Conservation (phyloP, 2,329 filamentous ascomycete genomes). For the Colletotrichum tamarilloi region DNA sequence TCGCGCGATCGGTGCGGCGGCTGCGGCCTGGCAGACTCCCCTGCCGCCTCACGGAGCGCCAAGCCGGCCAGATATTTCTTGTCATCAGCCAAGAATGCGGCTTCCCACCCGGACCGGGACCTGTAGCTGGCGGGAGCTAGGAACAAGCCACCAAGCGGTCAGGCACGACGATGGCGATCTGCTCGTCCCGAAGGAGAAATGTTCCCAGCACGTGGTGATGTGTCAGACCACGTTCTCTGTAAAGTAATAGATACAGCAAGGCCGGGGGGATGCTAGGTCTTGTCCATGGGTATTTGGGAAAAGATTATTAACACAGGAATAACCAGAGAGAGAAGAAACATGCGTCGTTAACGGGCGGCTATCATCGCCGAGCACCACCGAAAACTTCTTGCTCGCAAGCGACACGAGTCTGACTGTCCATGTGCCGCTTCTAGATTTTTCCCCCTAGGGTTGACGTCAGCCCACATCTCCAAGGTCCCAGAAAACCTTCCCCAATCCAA, state of each 20-base stretch:
- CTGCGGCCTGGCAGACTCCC: neutral
- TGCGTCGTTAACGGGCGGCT: too few relatives aligned
- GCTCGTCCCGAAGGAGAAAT: neutral
- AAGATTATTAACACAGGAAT: neutral
- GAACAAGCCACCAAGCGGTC: neutral
- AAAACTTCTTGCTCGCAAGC: neutral
- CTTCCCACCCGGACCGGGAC: neutral
- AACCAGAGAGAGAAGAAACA: neutral
- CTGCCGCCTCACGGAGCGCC: neutral
- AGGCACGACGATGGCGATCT: neutral
- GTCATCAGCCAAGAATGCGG: conserved; percentile 3
- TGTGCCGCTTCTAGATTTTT: neutral
- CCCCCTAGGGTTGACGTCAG: neutral
- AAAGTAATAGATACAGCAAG: neutral
- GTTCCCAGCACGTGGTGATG: neutral
- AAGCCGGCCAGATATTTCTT: neutral
- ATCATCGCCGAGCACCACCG: neutral
- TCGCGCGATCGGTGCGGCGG: neutral
- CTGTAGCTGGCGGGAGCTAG: neutral
- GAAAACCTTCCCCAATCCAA: neutral
- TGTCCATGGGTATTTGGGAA: neutral
- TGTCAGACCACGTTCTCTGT: neutral
- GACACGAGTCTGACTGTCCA: neutral
- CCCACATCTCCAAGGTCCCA: neutral
- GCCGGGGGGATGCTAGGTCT: neutral